Evolutionary conservation across 441 rosid genomes (phyloP).

Genomic region (Jatropha podagrica): DNA sequence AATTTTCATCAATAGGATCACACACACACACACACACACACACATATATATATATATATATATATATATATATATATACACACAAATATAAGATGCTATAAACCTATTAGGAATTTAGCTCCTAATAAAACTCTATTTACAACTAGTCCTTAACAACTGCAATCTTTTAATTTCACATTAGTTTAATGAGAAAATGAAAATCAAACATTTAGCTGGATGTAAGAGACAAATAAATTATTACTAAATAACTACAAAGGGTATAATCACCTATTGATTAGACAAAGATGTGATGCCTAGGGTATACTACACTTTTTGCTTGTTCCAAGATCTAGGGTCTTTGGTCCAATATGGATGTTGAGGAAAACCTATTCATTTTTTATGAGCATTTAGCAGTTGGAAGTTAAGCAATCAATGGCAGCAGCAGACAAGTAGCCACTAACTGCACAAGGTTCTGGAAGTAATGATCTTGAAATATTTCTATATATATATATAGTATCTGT

Average conservation of each 20-base stretch:
- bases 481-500: not conserved
- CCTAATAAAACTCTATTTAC: no score
- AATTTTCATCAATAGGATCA: no score
- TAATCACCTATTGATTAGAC: not conserved
- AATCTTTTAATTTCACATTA: not conserved
- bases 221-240: not conserved
- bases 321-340: not conserved
- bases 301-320: not conserved
- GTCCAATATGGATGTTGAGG: not conserved
- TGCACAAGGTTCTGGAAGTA: slow-evolving; percentile 5
- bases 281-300: no score
- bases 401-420: not conserved
- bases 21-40: no score
- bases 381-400: not conserved
- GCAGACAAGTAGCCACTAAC: not conserved
- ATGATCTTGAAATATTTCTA: not conserved
- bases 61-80: no score
- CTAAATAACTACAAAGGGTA: not conserved
- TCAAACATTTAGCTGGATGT: not conserved
- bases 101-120: no score
- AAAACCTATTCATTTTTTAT: not conserved
- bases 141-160: not conserved
- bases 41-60: no score
- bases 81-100: no score
- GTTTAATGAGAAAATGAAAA: not conserved